Conservation (phyloP, 176 grass and related monocot species). For the Melocanna baccifera region DNA sequence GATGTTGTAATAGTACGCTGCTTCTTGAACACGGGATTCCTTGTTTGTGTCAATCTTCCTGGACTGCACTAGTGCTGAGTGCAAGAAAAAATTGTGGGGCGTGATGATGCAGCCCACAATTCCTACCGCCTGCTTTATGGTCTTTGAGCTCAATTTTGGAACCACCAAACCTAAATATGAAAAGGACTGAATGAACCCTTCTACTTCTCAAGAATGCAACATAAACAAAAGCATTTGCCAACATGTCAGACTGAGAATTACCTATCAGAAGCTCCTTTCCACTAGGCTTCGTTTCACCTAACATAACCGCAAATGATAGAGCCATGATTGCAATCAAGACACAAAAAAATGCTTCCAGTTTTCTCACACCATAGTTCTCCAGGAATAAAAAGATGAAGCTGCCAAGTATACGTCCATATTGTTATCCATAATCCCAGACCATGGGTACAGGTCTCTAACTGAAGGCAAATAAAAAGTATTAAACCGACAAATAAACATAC, state of each 20-base stretch:
- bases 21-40: conserved; percentile 74
- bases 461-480: conserved; percentile 5
- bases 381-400: conserved; percentile 96
- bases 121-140: conserved; percentile 82
- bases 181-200: conserved; percentile 26
- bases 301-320: conserved; percentile 83
- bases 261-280: conserved; percentile 89
- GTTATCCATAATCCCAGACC: conserved; percentile 16
- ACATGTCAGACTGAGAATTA: conserved; percentile 28
- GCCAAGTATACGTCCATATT: conserved; percentile 2
- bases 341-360: conserved; percentile 93
- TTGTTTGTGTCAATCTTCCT: conserved; percentile 78
- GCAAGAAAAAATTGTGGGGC: conserved; percentile 92
- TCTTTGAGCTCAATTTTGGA: conserved; percentile 74
- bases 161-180: conserved; percentile 63
- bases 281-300: conserved; percentile 84
- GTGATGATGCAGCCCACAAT: conserved; percentile 92
- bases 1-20: conserved; percentile 84
- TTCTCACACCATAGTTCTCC: conserved; percentile 94
- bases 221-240: background rate
- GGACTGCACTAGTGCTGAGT: conserved; percentile 87
- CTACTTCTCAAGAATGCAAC: background rate
- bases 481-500: conserved; percentile 23
- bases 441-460: conserved; percentile 9
- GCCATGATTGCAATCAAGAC: conserved; percentile 83